These are phyloP conservation scores for Sugiyamaella novakii DNA, from an alignment of 1,139 yeast genomes.

Conservation along the genomic window DNA sequence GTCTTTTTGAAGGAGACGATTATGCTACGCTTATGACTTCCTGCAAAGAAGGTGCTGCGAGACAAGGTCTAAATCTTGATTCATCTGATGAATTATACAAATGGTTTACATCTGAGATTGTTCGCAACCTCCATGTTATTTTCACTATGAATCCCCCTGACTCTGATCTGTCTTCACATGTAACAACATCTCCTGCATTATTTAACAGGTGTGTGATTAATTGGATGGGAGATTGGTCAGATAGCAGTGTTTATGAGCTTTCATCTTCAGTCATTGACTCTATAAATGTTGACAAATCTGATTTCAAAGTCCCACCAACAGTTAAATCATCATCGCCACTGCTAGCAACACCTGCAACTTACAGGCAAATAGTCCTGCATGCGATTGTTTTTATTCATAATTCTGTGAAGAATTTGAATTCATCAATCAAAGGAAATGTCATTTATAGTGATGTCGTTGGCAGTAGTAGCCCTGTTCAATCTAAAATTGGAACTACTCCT, in stretches of 20 bases:
- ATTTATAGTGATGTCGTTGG: not conserved
- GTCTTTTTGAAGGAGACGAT: conserved; percentile 81
- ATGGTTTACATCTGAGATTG: conserved; percentile 74
- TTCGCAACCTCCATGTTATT: conserved; percentile 76
- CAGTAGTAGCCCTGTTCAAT: too few species aligned
- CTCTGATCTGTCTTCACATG: conserved; percentile 45
- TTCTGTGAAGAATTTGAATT: conserved; percentile 22
- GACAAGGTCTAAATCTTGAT: conserved; percentile 66
- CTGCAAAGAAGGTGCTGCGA: conserved; percentile 61
- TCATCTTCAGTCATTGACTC: conserved; percentile 48
- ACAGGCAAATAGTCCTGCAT: conserved; percentile 54
- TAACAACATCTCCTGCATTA: conserved; percentile 83
- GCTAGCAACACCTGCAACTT: conserved; percentile 31
- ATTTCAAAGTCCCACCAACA: conserved; percentile 43
- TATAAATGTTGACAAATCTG: conserved; percentile 57
- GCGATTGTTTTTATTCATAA: conserved; percentile 53
- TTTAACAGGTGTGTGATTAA: conserved; percentile 87
- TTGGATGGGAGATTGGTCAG: conserved; percentile 89
- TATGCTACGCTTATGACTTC: conserved; percentile 53
- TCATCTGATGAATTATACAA: conserved; percentile 68
- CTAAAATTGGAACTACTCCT: conserved; percentile 47
- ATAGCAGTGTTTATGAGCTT: conserved; percentile 53
- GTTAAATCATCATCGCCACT: conserved; percentile 16
- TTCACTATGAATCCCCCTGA: conserved; percentile 70
- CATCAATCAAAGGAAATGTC: conserved; percentile 6